phyloP scores from a whole-genome alignment of 768 basidiomycete genomes.

The Mycena vulgaris region DNA sequence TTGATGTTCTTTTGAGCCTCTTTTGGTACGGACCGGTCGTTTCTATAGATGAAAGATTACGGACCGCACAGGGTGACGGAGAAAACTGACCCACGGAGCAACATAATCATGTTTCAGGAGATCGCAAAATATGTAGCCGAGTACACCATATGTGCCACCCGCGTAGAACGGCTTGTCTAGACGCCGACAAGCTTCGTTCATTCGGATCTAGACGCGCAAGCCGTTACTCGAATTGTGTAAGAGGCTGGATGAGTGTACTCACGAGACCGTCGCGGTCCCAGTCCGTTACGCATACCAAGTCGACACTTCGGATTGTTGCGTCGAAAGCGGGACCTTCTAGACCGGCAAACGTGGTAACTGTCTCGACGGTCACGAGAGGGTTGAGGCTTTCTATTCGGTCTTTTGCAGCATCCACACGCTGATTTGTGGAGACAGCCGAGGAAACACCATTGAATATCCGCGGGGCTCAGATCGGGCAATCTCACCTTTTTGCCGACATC shows the following conservation, averaged over 20 bases:
- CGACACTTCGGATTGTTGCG: slow-evolving; percentile 73
- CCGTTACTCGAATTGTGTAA: slow-evolving; percentile 27
- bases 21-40: slow-evolving; percentile 72
- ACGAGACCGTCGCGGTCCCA: slow-evolving; percentile 80
- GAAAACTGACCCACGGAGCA: slow-evolving; percentile 72
- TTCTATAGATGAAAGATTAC: slow-evolving; percentile 52
- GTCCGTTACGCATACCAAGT: slow-evolving; percentile 93
- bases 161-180: slow-evolving; percentile 87
- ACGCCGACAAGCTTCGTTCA: slow-evolving; percentile 87
- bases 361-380: slow-evolving; percentile 89
- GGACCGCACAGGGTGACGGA: slow-evolving; percentile 29
- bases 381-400: slow-evolving; percentile 91
- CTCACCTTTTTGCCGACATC: slow-evolving; percentile 93
- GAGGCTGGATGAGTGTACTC: slow-evolving; percentile 50
- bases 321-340: slow-evolving; percentile 70
- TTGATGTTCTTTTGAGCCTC: slow-evolving; percentile 73
- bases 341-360: slow-evolving; percentile 65
- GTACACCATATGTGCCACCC: slow-evolving; percentile 92
- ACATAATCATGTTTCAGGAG: slow-evolving; percentile 90
- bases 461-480: slow-evolving; percentile 31
- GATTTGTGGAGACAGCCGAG: slow-evolving; percentile 49
- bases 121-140: slow-evolving; percentile 97
- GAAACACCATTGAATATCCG: slow-evolving; percentile 60
- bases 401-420: slow-evolving; percentile 92
- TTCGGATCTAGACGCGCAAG: slow-evolving; percentile 67